These are phyloP conservation scores for Tuctoria greenei DNA, from an alignment of 176 grass and related monocot species.

Conservation along the genomic window DNA sequence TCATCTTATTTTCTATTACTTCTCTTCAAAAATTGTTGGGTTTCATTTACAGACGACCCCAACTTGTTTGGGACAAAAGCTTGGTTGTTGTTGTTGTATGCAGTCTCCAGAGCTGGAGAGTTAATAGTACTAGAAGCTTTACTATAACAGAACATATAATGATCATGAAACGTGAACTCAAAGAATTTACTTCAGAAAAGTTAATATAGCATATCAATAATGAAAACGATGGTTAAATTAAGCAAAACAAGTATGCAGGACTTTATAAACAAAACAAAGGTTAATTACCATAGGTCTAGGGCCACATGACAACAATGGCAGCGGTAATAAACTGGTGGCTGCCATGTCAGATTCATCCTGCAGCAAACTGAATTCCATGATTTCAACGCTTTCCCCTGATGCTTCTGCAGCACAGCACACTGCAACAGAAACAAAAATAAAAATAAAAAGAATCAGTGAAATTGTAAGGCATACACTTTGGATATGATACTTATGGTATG, in stretches of 20 bases:
- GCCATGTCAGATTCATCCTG: constrained; percentile 38
- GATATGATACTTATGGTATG: neutral
- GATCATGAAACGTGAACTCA: constrained; percentile 21
- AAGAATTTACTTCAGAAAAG: neutral
- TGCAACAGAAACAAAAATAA: constrained; percentile 6
- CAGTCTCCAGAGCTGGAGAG: neutral
- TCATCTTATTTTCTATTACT: too few species aligned
- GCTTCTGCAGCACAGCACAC: constrained; percentile 35
- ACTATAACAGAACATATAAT: neutral
- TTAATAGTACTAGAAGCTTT: constrained; percentile 2
- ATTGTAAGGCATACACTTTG: constrained; percentile 1
- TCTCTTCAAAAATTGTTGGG: too few species aligned
- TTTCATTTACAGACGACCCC: too few species aligned
- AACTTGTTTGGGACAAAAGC: too few species aligned
- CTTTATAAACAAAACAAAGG: constrained; percentile 18
- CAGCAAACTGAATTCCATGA: constrained; percentile 40
- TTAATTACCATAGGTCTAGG: constrained; percentile 50
- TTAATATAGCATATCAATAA: constrained; percentile 9
- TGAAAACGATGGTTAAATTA: neutral
- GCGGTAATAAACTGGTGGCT: constrained; percentile 45
- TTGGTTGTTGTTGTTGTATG: too few species aligned
- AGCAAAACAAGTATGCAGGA: constrained; percentile 4
- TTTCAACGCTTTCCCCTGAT: constrained; percentile 39
- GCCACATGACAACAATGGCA: constrained; percentile 47
- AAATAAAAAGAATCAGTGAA: neutral